Evolutionary conservation across 1,284 basidiomycete species (phyloP), one percentile per base, ranked within the genome.

Genomic region (Sutorius eximius): DNA sequence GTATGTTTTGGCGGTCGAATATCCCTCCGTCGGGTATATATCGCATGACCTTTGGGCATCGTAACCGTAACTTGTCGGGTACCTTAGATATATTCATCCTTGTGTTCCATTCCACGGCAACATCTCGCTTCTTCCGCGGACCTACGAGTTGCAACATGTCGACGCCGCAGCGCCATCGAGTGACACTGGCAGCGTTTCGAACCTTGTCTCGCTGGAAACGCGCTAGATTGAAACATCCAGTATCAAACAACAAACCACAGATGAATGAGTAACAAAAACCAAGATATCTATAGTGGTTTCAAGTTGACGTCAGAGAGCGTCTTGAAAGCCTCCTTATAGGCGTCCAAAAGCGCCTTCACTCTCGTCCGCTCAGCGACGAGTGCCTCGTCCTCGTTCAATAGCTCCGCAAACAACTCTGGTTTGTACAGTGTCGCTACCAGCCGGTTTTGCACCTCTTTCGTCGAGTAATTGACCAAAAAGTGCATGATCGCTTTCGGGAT

Each of bases 401-500:
- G 76, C 50, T 95, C 92, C 46, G 83, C 81, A 69, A 99, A 99
- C 55, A 98, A 73, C 15, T 95, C 91, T 0, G 93, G 94, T 75
- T 95, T 98, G 80, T 99, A 99, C 60, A 99, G 73, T 50, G 87
- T 80, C 27, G 93, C 85, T 29, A 99, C 97, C 32, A 99, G 80
- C 22, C 96, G 83, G 72, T 98, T 97, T 77, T 99, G 97, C 36
- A 99, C 93, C 27, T 93, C 89, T 68, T 98, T 92, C 45, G 93
- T 88, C n/a, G 94, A 95, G 70, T 93, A 85, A 76, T 98, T 99
- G 69, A 99, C 96, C 60, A 98, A 81, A 66, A 95, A 83, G 75
- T 95, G 93, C 92, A 95, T 95, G 75, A 95, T 88, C 18, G 94
- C 92, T 75, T 99, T 99, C 36, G 97, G 97, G 18, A 99, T 86